Evolutionary conservation across 495 filamentous ascomycete species (phyloP), one percentile per base, ranked within the genome.

Genomic region (Jackrogersella multiformis): DNA sequence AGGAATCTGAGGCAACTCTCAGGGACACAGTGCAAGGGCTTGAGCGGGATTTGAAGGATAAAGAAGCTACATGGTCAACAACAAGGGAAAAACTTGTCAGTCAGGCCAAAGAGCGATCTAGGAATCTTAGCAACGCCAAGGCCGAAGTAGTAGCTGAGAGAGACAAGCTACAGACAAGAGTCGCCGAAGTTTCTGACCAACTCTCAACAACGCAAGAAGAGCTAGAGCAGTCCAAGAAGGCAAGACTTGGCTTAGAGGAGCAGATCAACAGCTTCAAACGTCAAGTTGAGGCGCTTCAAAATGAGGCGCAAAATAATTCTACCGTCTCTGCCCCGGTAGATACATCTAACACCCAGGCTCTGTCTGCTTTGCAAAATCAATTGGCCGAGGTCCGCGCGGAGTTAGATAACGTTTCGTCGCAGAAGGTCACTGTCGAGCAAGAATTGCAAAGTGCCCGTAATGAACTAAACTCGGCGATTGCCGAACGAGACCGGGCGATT

Each of bases 1-100:
- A 86, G 38, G 75, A 84, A 45, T 82, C 84, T 18, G 87, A 87
- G 35, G 75, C 83, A 26, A 74, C 83, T 0, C 80, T 97, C 1
- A 84, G 88, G 71, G 78, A 85, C 44, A 81, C 85, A 63, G 56
- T 88, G 7, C 68, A 79, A 38, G 79, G 78, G 45, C 69, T 80
- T 9, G 80, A 86, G 58, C 61, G 69, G 15, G 67, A 69, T 6
- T 59, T 81, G 30, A 79, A 79, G 49, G 70, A 73, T n/a, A 83
- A 84, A 68, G 79, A 84, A 13, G 73, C 61, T 9, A 58, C 67
- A 9, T 86, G 83, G 83, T 69, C 74, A 32, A 52, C 73, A 1
- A 76, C 73, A 7, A 72, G 76, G 36, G 74, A 77, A 39, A 80
- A 76, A 39, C 68, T 86, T 0, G 74, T 81, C 8, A 78, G 75